Conservation (phyloP, 192 early-diverging fungal genomes). For the Martensiomyces pterosporus region DNA sequence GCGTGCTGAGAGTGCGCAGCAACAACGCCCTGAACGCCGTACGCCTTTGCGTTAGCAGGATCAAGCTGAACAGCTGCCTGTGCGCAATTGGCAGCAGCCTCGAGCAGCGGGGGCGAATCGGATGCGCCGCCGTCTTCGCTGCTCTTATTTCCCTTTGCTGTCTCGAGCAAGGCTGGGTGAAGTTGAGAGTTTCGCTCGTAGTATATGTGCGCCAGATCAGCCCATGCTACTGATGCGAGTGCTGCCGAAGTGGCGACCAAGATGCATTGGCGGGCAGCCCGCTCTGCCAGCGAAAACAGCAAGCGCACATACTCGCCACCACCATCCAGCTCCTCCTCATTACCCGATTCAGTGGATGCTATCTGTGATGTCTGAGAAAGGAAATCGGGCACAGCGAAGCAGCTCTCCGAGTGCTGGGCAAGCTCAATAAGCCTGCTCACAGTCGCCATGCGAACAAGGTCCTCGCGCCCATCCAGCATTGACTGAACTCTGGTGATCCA, state of each 20-base stretch:
- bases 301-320: not conserved
- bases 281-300: slow-evolving; percentile 22
- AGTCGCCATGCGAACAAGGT: not conserved
- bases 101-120: slow-evolving; percentile 9
- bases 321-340: not conserved
- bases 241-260: slow-evolving; percentile 9
- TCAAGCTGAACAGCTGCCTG: slow-evolving; percentile 62
- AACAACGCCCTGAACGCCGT: slow-evolving; percentile 73
- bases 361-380: slow-evolving; percentile 9
- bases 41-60: slow-evolving; percentile 52
- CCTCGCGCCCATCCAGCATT: slow-evolving; percentile 6
- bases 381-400: slow-evolving; percentile 6
- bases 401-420: not conserved
- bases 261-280: slow-evolving; percentile 19
- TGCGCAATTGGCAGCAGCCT: slow-evolving; percentile 24
- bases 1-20: slow-evolving; percentile 42
- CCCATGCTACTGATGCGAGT: slow-evolving; percentile 34
- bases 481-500: slow-evolving; percentile 16
- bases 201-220: slow-evolving; percentile 28
- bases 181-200: slow-evolving; percentile 6
- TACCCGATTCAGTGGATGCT: not conserved
- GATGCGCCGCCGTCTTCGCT: not conserved
- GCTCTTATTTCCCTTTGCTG: not conserved
- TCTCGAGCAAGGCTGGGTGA: slow-evolving; percentile 2
- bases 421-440: slow-evolving; percentile 3